These are phyloP conservation scores for Phytopythium ostracodes DNA, from an alignment of 352 stramenopile genomes.

Conservation along the genomic window DNA sequence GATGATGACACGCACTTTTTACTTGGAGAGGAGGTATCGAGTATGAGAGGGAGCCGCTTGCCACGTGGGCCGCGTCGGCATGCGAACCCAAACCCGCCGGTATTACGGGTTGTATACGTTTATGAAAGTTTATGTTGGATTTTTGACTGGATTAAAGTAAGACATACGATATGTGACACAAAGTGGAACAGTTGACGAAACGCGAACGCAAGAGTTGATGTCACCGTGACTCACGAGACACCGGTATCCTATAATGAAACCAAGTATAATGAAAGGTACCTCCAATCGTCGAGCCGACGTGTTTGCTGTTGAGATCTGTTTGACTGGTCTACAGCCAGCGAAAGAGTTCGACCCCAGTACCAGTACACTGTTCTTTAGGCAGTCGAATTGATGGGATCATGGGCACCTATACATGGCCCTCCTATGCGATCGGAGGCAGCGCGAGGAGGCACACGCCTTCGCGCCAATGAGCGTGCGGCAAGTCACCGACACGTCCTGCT, in stretches of 20 bases:
- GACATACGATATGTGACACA: no score
- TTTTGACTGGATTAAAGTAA: neutral
- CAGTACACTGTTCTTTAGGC: no score
- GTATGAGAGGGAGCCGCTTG: neutral
- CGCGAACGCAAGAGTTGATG: neutral
- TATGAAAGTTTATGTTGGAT: neutral
- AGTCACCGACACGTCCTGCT: neutral
- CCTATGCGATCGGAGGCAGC: neutral
- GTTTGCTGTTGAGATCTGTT: no score
- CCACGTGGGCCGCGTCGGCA: neutral
- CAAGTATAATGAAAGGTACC: neutral
- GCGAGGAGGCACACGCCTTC: constrained; percentile 3
- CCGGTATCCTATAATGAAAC: neutral
- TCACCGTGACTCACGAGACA: neutral
- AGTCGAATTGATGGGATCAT: neutral
- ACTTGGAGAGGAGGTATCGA: neutral
- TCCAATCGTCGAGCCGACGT: no score
- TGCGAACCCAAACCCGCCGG: neutral
- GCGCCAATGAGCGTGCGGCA: constrained; percentile 4
- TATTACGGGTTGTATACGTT: neutral
- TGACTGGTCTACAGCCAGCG: neutral
- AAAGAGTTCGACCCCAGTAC: no score
- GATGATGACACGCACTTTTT: constrained; percentile 6
- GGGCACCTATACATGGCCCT: neutral
- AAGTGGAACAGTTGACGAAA: neutral